Conservation (phyloP, 2,329 filamentous ascomycete genomes). For the Botrytis squamosa region DNA sequence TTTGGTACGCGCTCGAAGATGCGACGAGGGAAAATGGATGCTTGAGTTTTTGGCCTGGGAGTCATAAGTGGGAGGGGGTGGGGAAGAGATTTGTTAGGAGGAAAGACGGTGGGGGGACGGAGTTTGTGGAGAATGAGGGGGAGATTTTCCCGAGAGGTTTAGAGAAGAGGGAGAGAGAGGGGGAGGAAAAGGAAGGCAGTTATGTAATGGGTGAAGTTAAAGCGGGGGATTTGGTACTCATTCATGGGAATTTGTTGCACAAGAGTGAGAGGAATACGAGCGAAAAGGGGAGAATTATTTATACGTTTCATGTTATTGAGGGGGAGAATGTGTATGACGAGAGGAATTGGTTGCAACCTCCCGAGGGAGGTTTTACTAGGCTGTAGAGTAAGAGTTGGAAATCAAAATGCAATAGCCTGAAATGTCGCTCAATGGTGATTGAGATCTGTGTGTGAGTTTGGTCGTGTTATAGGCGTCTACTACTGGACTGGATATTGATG, state of each 20-base stretch:
- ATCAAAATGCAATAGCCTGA: neutral
- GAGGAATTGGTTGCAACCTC: slow-evolving; percentile 91
- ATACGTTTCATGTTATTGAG: slow-evolving; percentile 97
- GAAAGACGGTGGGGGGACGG: slow-evolving; percentile 54
- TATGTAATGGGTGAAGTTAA: slow-evolving; percentile 86
- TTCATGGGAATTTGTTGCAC: slow-evolving; percentile 93
- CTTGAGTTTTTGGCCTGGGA: slow-evolving; percentile 80
- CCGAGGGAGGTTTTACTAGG: slow-evolving; percentile 68
- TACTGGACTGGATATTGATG: neutral
- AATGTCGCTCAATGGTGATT: neutral
- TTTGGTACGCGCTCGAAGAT: slow-evolving; percentile 97
- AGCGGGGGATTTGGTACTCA: slow-evolving; percentile 85
- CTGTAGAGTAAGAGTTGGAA: slow-evolving; percentile 26
- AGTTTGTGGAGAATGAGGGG: slow-evolving; percentile 70
- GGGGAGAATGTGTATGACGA: slow-evolving; percentile 75
- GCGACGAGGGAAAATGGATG: slow-evolving; percentile 85
- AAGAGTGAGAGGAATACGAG: slow-evolving; percentile 94
- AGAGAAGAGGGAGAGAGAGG: slow-evolving; percentile 45
- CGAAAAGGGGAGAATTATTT: slow-evolving; percentile 84
- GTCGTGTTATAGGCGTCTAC: neutral
- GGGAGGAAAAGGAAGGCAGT: slow-evolving; percentile 42
- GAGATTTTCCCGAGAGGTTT: slow-evolving; percentile 58
- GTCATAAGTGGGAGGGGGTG: slow-evolving; percentile 72
- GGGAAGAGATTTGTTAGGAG: slow-evolving; percentile 72
- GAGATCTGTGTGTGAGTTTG: neutral